These are phyloP conservation scores for Eucalyptus cloeziana DNA, from an alignment of 345 rosid genomes.

Conservation along the genomic window DNA sequence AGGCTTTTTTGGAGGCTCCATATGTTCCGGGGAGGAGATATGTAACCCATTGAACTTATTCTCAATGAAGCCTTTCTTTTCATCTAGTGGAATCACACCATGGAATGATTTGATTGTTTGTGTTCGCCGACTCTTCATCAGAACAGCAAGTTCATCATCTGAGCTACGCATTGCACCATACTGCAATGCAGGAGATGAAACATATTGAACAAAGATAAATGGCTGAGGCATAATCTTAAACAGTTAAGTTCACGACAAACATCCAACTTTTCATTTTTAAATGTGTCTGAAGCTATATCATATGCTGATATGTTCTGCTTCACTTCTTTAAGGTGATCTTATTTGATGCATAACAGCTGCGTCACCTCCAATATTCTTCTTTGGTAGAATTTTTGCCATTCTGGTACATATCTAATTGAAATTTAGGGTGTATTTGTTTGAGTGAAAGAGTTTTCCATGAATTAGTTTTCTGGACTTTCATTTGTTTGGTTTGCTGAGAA, in stretches of 20 bases:
- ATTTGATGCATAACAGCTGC: not conserved
- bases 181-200: not conserved
- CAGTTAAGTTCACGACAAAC: not conserved
- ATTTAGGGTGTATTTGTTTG: not conserved
- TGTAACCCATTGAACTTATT: not conserved
- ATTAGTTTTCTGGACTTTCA: not conserved
- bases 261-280: not conserved
- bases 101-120: not conserved
- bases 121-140: not conserved
- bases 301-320: not conserved
- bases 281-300: not conserved
- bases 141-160: not conserved
- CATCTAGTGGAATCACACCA: not conserved
- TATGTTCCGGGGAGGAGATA: not conserved
- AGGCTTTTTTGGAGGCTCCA: not conserved
- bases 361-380: not conserved
- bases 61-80: not conserved
- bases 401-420: not conserved
- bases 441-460: not conserved
- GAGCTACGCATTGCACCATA: not conserved
- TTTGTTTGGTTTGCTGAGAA: accelerated
- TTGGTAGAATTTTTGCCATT: not conserved
- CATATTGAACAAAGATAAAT: not conserved
- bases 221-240: not conserved
- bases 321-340: not conserved